Percentiles rank a stretch among this genome's conserved stretches.
Conservation (phyloP, 495 filamentous ascomycete genomes). For the Amniculicola lignicola region DNA sequence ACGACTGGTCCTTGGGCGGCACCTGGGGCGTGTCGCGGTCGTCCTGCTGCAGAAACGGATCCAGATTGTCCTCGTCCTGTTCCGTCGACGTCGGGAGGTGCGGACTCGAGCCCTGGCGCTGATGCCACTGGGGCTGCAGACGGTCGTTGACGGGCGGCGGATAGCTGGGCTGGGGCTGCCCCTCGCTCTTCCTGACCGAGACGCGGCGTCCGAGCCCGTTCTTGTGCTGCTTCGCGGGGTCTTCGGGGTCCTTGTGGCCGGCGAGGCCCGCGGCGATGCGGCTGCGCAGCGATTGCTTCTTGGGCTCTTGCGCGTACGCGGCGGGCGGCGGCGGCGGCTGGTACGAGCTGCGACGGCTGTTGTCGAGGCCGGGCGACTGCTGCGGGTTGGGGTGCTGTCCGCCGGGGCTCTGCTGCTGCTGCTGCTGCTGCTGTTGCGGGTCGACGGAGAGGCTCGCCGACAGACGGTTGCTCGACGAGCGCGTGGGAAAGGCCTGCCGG, state of each 20-base stretch:
- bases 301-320: conserved; percentile 18
- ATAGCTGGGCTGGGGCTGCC: conserved; percentile 8
- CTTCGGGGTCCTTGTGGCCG: conserved; percentile 19
- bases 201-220: conserved; percentile 26
- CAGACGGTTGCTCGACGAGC: conserved; percentile 27
- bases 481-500: conserved; percentile 26
- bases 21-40: conserved; percentile 23
- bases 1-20: conserved; percentile 29
- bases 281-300: conserved; percentile 26
- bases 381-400: conserved; percentile 4
- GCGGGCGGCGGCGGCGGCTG: conserved; percentile 15
- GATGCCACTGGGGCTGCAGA: conserved; percentile 25
- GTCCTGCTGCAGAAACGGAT: conserved; percentile 35
- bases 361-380: conserved; percentile 15
- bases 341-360: conserved; percentile 29
- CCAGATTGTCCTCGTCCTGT: conserved; percentile 35
- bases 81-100: conserved; percentile 31
- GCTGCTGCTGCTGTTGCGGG: background rate
- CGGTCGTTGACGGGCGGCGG: conserved; percentile 16
- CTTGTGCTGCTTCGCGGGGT: conserved; percentile 14
- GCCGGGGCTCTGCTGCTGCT: background rate
- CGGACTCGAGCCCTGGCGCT: conserved; percentile 27
- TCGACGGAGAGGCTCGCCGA: conserved; percentile 32
- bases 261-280: conserved; percentile 14
- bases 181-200: conserved; percentile 29